Base-by-base conservation (phyloP, 1,284 basidiomycete species). In the Ustilago vetiveriae region DNA sequence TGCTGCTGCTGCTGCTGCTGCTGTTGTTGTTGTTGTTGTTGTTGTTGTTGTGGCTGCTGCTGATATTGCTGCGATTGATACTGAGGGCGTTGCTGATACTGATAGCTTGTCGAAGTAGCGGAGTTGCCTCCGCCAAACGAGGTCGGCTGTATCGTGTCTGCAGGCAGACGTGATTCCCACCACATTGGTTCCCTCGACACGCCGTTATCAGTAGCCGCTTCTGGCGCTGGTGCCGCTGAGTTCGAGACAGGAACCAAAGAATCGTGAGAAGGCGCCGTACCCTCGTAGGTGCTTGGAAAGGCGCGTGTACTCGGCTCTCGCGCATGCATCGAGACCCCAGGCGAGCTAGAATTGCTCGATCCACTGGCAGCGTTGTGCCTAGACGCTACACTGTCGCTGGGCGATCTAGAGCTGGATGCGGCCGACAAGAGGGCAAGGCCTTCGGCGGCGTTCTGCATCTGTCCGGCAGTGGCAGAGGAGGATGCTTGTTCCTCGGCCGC, bases 391-490 rank as follows among this genome's bases (percentile, higher is more conserved):
- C 30, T 21, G 21, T 47, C 45, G 24, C 43, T 41, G 17, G 46
- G 16, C 16, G 53, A 42, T 21, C 43, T 50, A 4, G 48, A 47
- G 39, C 48, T 52, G 11, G 60, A 45, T 14, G 62, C 55, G 7
- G 57, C 57, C 30, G 64, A 51, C 7, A 67, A 23, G 21, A 67
- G 44, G 10, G 64, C 58, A 40, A 67, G 33, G 1, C 64, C 64
- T 23, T 67, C 64, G 6, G 64, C 57, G 8, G 64, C 64, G 19
- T 46, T 66, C 26, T 62, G 44, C 49, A 52, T 62, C 44, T 57
- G 52, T 2, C 56, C 48, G 8, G 37, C 11, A 24, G 24, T 21
- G 17, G 9, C 26, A 6, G 29, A n/a, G 24, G 46, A 22, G 7
- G 45, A 13, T 6, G 37, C 22, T 5, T 17, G 26, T 33, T 46